These are phyloP conservation scores for Helianthus annuus DNA, from an alignment of 129 eudicot species.

Conservation along the genomic window HanXRQr2.0-SUNRISE NC_035437.2:135539698-135540197, in stretches of 20 bases:
- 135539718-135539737: constrained; percentile 93
- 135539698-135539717: constrained; percentile 97
- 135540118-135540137: constrained; percentile 89
- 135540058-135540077: constrained; percentile 64
- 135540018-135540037: background rate
- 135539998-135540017: too few relatives aligned
- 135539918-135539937: constrained; percentile 99
- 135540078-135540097: constrained; percentile 89
- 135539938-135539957: constrained; percentile 4
- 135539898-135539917: constrained; percentile 90
- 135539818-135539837: background rate
- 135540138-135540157: constrained; percentile 85
- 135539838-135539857: constrained; percentile 71
- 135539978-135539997: too few relatives aligned
- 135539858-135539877: constrained; percentile 98
- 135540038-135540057: background rate
- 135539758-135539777: constrained; percentile 38
- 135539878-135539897: constrained; percentile 97
- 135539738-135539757: constrained; percentile 81
- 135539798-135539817: background rate
- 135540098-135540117: constrained; percentile 94
- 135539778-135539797: background rate
- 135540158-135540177: constrained; percentile 51
- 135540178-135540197: constrained; percentile 5
- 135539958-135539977: background rate